Conservation (phyloP, 805 yeast species). For the Cyberlindnera samutprakarnensis region DNA sequence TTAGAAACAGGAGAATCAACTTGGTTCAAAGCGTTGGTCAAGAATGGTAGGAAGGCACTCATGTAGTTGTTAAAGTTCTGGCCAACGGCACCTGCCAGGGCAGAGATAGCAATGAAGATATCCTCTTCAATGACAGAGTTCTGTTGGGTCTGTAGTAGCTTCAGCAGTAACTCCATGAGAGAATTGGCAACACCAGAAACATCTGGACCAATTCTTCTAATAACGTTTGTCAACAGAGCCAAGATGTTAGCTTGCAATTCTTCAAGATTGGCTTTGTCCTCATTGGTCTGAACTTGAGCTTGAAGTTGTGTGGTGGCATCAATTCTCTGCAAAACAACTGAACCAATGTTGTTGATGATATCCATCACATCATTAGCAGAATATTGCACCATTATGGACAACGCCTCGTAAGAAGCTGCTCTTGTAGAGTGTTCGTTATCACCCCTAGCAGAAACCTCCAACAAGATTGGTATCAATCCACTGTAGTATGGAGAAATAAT, state of each 20-base stretch:
- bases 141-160: slow-evolving; percentile 52
- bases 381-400: slow-evolving; percentile 72
- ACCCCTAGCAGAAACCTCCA: slow-evolving; percentile 57
- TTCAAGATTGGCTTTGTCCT: slow-evolving; percentile 71
- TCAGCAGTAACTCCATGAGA: slow-evolving; percentile 77
- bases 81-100: slow-evolving; percentile 79
- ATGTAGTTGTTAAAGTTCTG: slow-evolving; percentile 65
- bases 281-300: slow-evolving; percentile 52
- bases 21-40: slow-evolving; percentile 72
- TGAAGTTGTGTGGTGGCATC: slow-evolving; percentile 59
- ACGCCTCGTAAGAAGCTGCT: slow-evolving; percentile 95
- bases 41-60: slow-evolving; percentile 75
- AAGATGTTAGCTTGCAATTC: slow-evolving; percentile 72
- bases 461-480: slow-evolving; percentile 58
- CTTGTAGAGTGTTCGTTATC: slow-evolving; percentile 86
- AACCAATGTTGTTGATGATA: slow-evolving; percentile 64
- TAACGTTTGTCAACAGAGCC: slow-evolving; percentile 20
- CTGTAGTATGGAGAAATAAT: slow-evolving; percentile 70
- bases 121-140: slow-evolving; percentile 87
- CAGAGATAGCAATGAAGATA: slow-evolving; percentile 83
- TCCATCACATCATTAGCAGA: slow-evolving; percentile 65
- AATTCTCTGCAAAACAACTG: slow-evolving; percentile 64
- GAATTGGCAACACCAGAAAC: slow-evolving; percentile 68
- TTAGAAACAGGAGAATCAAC: slow-evolving; percentile 77
- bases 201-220: slow-evolving; percentile 61